Evolutionary conservation across 2,329 filamentous ascomycete genomes (phyloP), one percentile per base, ranked within the genome.

Genomic region (Cladosporium sp.): DNA sequence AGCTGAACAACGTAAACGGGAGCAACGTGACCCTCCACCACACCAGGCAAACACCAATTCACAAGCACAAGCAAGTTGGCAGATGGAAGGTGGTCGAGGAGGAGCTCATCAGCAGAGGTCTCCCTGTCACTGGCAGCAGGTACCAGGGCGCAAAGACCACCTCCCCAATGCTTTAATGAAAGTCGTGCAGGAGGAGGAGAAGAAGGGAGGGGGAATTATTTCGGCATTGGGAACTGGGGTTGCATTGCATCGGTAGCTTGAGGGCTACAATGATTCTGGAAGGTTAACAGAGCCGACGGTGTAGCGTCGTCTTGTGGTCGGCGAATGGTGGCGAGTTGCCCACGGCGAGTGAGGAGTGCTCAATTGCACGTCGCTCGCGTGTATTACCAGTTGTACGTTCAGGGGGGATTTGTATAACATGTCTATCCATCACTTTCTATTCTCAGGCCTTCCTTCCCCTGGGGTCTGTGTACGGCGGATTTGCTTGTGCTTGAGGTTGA

Each of bases 71-170:
- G 71, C 83, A 86, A 58, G 76, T 91, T 49, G 92, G 92, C 30
- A 83, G 91, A 72, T 91, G 89, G 86, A 95, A 95, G 86, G 77
- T 93, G 58, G 91, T 94, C 73, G 85, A 91, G 76, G 81, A 88
- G 73, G 89, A 92, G 78, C 81, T 94, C 68, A 79, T 79, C 73
- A 83, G 85, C 75, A 82, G 88, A 64, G 85, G 84, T 18, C 76
- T 93, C 70, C 86, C 89, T 8, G 79, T 87, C 18, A 81, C 79
- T 3, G 86, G 86, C 3, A 66, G 65, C 62, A 59, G 61, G 34
- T 66, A 28, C 23, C 53, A 64, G 34, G 30, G 51, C 32, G 65
- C 65, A 26, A 65, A 61, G 63, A 61, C 62, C 23, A 58, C 54
- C 23, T 51, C 25, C 21, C 62, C 62, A 21, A 26, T 64, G 5